Conservation (phyloP, 805 yeast genomes). For the Allodekkera sacchari region DNA sequence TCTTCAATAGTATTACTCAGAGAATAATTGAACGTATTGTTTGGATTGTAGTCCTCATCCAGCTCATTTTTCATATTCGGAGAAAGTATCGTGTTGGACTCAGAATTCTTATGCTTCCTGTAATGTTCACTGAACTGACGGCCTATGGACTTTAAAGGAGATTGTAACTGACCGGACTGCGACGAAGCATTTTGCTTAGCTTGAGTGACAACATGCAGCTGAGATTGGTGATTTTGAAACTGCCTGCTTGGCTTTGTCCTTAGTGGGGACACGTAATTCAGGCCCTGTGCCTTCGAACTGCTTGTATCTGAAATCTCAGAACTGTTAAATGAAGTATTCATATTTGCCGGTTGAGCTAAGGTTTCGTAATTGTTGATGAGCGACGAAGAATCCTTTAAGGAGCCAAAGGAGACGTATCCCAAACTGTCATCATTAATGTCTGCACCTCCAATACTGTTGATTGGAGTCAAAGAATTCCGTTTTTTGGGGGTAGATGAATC, state of each 20-base stretch:
- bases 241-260: not conserved
- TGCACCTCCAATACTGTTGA: conserved; percentile 2
- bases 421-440: conserved; percentile 9
- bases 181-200: too few relatives aligned
- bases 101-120: too few relatives aligned
- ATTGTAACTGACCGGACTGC: too few relatives aligned
- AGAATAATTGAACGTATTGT: conserved; percentile 24
- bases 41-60: conserved; percentile 24
- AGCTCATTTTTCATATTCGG: conserved; percentile 2
- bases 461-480: conserved; percentile 4
- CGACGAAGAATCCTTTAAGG: conserved; percentile 23
- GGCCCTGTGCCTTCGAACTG: not conserved
- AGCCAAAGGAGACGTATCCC: conserved; percentile 33
- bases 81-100: too few relatives aligned
- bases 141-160: too few relatives aligned
- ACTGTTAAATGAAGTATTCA: not conserved
- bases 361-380: conserved; percentile 11
- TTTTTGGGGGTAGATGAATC: not conserved
- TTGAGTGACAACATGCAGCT: too few relatives aligned
- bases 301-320: not conserved
- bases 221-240: too few relatives aligned
- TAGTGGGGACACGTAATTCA: not conserved
- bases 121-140: too few relatives aligned
- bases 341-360: not conserved
- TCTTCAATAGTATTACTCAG: conserved; percentile 25